Evolutionary conservation across 257 asterid genomes (phyloP).

Genomic region (Coffea canephora): DNA sequence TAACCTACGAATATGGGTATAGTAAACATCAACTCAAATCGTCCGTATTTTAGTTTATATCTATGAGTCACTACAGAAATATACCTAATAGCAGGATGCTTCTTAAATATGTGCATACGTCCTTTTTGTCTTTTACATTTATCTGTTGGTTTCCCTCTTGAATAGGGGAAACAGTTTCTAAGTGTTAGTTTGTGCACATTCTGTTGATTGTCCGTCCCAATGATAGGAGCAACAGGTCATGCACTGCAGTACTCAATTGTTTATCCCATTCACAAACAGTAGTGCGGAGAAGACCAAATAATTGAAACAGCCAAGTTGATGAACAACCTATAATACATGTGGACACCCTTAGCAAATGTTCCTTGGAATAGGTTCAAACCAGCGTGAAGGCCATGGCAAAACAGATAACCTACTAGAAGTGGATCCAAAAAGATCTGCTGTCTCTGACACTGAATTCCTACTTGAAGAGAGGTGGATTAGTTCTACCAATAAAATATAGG

Average conservation of each 20-base stretch:
- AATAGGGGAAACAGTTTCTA: not conserved
- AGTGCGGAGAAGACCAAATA: constrained; percentile 11
- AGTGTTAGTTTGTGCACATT: constrained; percentile 6
- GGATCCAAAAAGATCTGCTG: not conserved
- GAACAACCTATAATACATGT: not conserved
- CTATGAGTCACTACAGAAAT: not conserved
- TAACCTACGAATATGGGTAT: not conserved
- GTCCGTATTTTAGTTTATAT: not conserved
- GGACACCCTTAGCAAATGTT: not conserved
- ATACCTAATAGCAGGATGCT: not conserved
- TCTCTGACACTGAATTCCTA: not conserved
- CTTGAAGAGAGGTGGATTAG: not conserved
- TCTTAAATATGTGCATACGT: constrained; percentile 4
- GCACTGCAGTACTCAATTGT: constrained; percentile 8
- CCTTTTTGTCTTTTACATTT: not conserved
- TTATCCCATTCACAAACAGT: constrained; percentile 17
- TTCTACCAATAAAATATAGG: not conserved
- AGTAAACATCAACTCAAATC: not conserved
- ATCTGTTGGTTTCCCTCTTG: constrained; percentile 23
- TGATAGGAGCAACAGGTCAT: constrained; percentile 18
- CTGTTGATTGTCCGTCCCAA: constrained; percentile 15
- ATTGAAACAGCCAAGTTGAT: not conserved
- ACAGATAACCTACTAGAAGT: not conserved
- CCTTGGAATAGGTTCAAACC: not conserved
- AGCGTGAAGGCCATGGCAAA: not conserved